phyloP scores from a whole-genome alignment of 139 green algal genomes.

The Ostreobium quekettii region DNA sequence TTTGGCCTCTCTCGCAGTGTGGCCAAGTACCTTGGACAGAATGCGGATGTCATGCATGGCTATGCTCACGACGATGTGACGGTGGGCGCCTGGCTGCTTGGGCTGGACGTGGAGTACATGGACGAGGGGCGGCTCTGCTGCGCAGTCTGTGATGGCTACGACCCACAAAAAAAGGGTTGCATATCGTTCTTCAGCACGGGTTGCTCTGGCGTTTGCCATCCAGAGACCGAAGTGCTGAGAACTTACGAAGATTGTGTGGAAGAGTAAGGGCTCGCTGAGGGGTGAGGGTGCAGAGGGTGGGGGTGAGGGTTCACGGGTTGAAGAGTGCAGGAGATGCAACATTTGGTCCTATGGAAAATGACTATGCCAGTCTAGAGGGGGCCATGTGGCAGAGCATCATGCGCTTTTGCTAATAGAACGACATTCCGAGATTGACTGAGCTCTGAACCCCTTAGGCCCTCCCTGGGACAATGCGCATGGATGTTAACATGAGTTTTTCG shows the following conservation, averaged over 20 bases:
- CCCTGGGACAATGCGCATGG: too few species aligned
- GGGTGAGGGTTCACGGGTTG: too few species aligned
- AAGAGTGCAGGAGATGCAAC: too few species aligned
- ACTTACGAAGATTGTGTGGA: conserved; percentile 11
- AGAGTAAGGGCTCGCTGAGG: too few species aligned
- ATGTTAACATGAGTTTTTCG: too few species aligned
- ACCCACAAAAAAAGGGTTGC: background rate
- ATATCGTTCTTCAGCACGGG: conserved; percentile 8
- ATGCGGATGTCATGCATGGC: conserved; percentile 45
- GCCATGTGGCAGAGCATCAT: too few species aligned
- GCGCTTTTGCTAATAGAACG: too few species aligned
- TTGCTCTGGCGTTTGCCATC: conserved; percentile 6
- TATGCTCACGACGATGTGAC: conserved; percentile 69
- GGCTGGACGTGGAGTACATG: conserved; percentile 53
- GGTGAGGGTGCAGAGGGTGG: too few species aligned
- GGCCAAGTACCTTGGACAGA: conserved; percentile 43
- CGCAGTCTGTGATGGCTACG: conserved; percentile 29
- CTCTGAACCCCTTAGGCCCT: too few species aligned
- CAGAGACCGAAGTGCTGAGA: background rate
- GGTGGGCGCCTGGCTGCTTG: conserved; percentile 60
- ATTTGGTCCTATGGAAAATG: too few species aligned
- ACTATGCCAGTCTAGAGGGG: too few species aligned
- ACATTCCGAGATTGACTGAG: too few species aligned
- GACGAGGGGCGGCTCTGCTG: conserved; percentile 60
- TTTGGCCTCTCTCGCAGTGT: conserved; percentile 45